These are phyloP conservation scores for Candida anutae DNA, from an alignment of 1,139 yeast species.

Conservation along the genomic window DNA sequence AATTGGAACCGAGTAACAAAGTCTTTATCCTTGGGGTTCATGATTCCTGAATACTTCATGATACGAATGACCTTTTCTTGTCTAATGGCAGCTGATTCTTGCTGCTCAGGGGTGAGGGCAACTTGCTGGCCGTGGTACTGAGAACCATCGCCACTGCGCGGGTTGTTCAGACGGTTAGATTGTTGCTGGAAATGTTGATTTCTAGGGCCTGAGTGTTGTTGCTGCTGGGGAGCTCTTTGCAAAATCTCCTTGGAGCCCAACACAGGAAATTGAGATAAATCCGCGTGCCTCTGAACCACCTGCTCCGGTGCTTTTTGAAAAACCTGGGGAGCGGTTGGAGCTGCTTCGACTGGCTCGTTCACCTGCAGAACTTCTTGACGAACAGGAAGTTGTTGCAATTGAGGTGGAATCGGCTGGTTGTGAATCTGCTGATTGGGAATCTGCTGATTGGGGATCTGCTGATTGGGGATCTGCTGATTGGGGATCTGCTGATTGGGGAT, in stretches of 20 bases:
- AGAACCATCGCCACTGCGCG: slow-evolving; percentile 3
- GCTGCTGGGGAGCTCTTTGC: slow-evolving; percentile 7
- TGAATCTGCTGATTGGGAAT: slow-evolving; percentile 6
- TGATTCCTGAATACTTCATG: slow-evolving; percentile 79
- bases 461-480: slow-evolving; percentile 8
- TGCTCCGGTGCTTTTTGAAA: slow-evolving; percentile 1
- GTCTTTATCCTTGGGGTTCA: slow-evolving; percentile 96
- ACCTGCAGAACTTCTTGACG: slow-evolving; percentile 3
- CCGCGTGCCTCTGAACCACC: slow-evolving; percentile 13
- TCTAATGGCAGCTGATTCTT: slow-evolving; percentile 54
- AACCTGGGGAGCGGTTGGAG: slow-evolving; percentile 1
- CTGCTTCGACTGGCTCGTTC: slow-evolving; percentile 4
- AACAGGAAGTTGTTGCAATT: slow-evolving; percentile 5
- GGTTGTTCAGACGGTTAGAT: slow-evolving; percentile 6
- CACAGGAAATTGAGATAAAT: slow-evolving; percentile 44
- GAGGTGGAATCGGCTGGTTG: background rate
- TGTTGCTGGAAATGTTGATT: slow-evolving; percentile 5
- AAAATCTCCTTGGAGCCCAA: slow-evolving; percentile 37
- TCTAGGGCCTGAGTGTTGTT: slow-evolving; percentile 10
- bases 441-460: slow-evolving; percentile 7
- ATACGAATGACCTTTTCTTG: slow-evolving; percentile 76
- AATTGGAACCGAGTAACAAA: slow-evolving; percentile 90
- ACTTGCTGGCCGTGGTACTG: slow-evolving; percentile 22
- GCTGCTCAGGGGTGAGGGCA: slow-evolving; percentile 36
- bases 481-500: slow-evolving; percentile 7